These are phyloP conservation scores for Symbiodinium pilosum DNA, from an alignment of 73 alveolate genomes.

Conservation along the genomic window DNA sequence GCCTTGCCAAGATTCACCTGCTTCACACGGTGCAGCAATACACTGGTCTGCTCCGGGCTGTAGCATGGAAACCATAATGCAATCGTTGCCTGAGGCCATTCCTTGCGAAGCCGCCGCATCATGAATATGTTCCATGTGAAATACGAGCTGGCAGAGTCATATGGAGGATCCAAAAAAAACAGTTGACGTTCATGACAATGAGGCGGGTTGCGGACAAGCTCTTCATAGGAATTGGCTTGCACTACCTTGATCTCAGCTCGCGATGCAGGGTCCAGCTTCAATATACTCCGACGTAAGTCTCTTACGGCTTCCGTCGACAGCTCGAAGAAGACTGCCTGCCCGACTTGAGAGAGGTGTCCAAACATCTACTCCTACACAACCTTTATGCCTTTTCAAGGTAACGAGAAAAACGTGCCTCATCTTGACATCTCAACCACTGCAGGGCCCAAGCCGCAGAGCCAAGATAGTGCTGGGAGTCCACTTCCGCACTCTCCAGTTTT, in stretches of 20 bases:
- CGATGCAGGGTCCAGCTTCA: neutral
- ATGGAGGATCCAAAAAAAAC: conserved; percentile 68
- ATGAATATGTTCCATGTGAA: conserved; percentile 69
- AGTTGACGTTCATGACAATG: neutral
- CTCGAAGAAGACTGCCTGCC: conserved; percentile 46
- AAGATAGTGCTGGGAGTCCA: conserved; percentile 3
- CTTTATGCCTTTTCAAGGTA: no score
- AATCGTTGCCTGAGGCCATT: conserved; percentile 3
- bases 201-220: neutral
- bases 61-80: conserved; percentile 65
- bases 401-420: conserved; percentile 37
- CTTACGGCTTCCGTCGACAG: neutral
- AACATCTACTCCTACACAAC: no score
- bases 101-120: neutral
- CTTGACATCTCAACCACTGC: conserved; percentile 37
- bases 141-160: conserved; percentile 56
- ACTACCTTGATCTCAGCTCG: neutral
- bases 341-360: neutral
- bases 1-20: conserved; percentile 30
- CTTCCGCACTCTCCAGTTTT: neutral
- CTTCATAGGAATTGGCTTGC: neutral
- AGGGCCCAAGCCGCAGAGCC: conserved; percentile 52
- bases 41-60: neutral
- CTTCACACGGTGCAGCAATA: conserved; percentile 13
- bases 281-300: conserved; percentile 28